Percentiles rank a stretch among this genome's conserved stretches.
phyloP scores from a whole-genome alignment of 495 filamentous ascomycete species.

The Podospora australis region DNA sequence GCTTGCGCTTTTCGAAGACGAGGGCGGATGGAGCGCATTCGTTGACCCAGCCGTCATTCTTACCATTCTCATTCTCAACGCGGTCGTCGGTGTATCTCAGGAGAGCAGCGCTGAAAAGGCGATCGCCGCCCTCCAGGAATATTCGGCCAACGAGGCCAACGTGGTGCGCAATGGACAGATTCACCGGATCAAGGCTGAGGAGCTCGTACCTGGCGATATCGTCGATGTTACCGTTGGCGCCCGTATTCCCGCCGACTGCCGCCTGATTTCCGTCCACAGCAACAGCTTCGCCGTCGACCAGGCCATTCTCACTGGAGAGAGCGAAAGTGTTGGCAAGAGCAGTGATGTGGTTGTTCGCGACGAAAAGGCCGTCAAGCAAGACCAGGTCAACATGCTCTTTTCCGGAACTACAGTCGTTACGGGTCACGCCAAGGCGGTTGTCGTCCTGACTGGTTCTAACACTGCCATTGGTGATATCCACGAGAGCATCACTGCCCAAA shows the following conservation, averaged over 20 bases:
- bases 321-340: constrained; percentile 93
- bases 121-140: constrained; percentile 97
- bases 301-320: constrained; percentile 96
- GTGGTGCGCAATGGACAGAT: constrained; percentile 74
- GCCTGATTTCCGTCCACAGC: constrained; percentile 84
- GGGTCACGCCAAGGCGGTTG: constrained; percentile 86
- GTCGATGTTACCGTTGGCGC: constrained; percentile 86
- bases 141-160: constrained; percentile 96
- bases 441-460: constrained; percentile 81
- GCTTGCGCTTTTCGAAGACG: constrained; percentile 87
- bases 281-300: constrained; percentile 96
- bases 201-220: constrained; percentile 93
- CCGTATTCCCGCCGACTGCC: constrained; percentile 93
- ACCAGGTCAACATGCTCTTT: constrained; percentile 96
- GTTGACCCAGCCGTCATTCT: constrained; percentile 96
- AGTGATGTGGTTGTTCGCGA: constrained; percentile 58
- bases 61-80: constrained; percentile 94
- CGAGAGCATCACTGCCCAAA: constrained; percentile 95
- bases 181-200: constrained; percentile 80
- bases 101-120: constrained; percentile 98
- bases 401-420: constrained; percentile 97
- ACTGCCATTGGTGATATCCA: constrained; percentile 99
- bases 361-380: constrained; percentile 86
- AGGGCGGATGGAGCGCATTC: constrained; percentile 94
- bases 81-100: constrained; percentile 95